Evolutionary conservation across 164 flowering plant genomes (phyloP), one percentile per base, ranked within the genome.

Genomic region (Aristolochia fimbriata): DNA sequence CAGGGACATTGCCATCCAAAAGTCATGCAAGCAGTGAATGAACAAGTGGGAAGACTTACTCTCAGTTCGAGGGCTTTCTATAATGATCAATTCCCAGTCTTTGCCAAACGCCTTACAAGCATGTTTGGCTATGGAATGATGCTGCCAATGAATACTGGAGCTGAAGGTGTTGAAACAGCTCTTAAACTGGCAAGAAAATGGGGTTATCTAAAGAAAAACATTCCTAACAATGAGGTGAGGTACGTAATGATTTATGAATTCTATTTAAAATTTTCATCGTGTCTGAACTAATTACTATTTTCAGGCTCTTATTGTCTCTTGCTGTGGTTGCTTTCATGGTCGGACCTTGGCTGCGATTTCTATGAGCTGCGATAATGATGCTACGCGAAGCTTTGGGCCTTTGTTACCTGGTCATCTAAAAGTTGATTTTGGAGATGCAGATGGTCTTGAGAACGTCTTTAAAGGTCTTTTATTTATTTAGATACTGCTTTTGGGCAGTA

Each of bases 301-400:
- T 70, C 83, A 88, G 94, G 99, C 95, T 65, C 77, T 94, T 55
- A 91, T 91, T 59, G 88, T 94, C 51, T 94, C 97, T 60, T 94
- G 99, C 66, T 88, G 97, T 79, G 96, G 97, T 59, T 91, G 97
- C 83, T 94, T 94, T 63, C 97, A 94, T 69, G 97, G 97, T 50
- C 96, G 99, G 59, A 94, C 99, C 20, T 57, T 94, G 73, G 97
- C 75, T 68, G 96, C 74, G 50, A 81, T 94, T 57, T 94, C 99
- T n/a, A 94, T 91, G 99, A 91, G 97, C 79, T 88, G 96, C 73
- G 97, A 94, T 74, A 85, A 94, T 78, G 97, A 94, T 51, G 97
- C 97, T 51, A 94, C 93, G 20, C 82, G 91, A 65, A 96, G 94
- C 51, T 94, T 94, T 77, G 88, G 96, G 16, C 99, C 99, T 15